These are phyloP conservation scores for Pharnaceum exiguum DNA, from an alignment of 148 eudicot genomes.

Conservation along the genomic window DNA sequence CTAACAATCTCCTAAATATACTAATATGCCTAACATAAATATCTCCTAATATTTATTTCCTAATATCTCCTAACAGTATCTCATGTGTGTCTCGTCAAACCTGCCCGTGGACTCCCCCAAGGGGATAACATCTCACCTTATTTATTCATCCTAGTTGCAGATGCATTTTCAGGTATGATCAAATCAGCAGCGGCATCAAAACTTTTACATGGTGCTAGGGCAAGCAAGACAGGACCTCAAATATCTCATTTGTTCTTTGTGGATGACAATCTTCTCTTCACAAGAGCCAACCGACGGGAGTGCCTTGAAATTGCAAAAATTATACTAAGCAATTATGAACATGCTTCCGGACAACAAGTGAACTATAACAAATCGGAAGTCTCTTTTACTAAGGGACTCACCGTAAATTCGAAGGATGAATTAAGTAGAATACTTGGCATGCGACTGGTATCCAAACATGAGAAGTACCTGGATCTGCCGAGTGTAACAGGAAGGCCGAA, in stretches of 20 bases:
- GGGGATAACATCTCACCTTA: too few relatives aligned
- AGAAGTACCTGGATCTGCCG: neutral
- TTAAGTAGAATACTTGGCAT: neutral
- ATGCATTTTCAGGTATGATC: too few relatives aligned
- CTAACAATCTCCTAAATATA: too few relatives aligned
- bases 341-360: neutral
- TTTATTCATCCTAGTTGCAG: too few relatives aligned
- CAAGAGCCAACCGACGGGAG: neutral
- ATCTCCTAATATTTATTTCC: too few relatives aligned
- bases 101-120: too few relatives aligned
- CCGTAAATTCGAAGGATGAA: neutral
- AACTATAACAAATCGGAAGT: neutral
- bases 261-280: constrained; percentile 1
- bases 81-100: too few relatives aligned
- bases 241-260: constrained; percentile 5
- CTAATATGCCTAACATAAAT: too few relatives aligned
- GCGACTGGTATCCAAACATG: neutral
- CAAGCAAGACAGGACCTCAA: too few relatives aligned
- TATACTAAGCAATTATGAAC: neutral
- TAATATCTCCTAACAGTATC: too few relatives aligned
- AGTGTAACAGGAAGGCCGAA: neutral
- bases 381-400: neutral
- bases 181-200: too few relatives aligned
- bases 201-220: too few relatives aligned
- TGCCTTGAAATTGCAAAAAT: neutral